Evolutionary conservation across 2,329 filamentous ascomycete species (phyloP).

Genomic region (Fusarium brachygibbosum): DNA sequence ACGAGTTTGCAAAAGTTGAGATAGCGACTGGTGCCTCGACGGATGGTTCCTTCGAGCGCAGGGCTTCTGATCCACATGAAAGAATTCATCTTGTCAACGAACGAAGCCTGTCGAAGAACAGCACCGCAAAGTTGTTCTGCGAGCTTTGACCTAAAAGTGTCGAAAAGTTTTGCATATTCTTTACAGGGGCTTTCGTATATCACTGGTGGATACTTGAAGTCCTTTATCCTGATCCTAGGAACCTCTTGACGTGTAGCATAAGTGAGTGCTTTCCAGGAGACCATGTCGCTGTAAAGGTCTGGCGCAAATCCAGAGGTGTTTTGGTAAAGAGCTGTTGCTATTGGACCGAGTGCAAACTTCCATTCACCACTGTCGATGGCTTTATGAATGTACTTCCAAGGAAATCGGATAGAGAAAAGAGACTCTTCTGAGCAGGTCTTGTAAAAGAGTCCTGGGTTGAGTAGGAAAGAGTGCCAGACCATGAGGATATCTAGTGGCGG

Average conservation of each 20-base stretch:
- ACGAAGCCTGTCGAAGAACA: constrained; percentile 55
- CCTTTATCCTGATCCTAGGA: neutral
- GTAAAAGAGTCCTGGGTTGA: constrained; percentile 50
- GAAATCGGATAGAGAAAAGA: constrained; percentile 38
- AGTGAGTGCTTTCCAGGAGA: neutral
- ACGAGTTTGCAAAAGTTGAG: constrained; percentile 55
- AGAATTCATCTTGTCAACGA: constrained; percentile 58
- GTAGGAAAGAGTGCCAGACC: constrained; percentile 55
- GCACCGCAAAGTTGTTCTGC: constrained; percentile 47
- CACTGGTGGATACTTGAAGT: fast-evolving
- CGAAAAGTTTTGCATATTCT: constrained; percentile 10
- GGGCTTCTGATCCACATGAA: constrained; percentile 58
- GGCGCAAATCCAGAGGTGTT: neutral
- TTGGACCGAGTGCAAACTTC: constrained; percentile 10
- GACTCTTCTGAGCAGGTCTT: constrained; percentile 22
- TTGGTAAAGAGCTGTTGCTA: constrained; percentile 6
- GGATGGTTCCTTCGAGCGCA: constrained; percentile 52
- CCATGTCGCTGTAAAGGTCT: neutral
- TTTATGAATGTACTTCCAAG: constrained; percentile 37
- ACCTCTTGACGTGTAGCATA: neutral
- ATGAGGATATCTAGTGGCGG: constrained; percentile 53
- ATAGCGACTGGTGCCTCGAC: constrained; percentile 56
- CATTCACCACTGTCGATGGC: constrained; percentile 36
- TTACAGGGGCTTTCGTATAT: fast-evolving
- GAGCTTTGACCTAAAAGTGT: neutral